Percentiles rank a stretch among this genome's conserved stretches.
These are phyloP conservation scores for Dendrobium nobile DNA, from an alignment of 106 monocot species.

Conservation along the genomic window DNA sequence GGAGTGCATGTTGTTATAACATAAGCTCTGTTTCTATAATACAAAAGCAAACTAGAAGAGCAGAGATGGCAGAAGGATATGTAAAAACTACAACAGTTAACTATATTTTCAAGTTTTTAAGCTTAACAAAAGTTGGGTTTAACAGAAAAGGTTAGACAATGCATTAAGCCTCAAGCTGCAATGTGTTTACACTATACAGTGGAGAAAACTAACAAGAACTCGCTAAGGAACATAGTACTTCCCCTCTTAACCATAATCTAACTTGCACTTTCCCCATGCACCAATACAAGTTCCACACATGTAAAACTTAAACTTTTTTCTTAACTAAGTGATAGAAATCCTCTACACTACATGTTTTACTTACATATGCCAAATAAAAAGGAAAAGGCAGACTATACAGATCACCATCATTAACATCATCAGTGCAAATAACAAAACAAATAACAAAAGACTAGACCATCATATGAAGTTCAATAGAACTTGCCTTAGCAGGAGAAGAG, in stretches of 20 bases:
- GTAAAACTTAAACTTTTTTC: background rate
- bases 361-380: background rate
- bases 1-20: background rate
- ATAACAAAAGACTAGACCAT: background rate
- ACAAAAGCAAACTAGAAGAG: background rate
- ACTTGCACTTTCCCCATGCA: too few species aligned
- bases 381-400: background rate
- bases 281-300: too few species aligned
- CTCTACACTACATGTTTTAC: background rate
- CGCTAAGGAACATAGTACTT: too few species aligned
- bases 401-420: background rate
- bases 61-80: background rate
- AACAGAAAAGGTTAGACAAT: background rate
- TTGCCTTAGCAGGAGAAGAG: constrained; percentile 79
- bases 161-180: background rate
- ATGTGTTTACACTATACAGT: background rate
- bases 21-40: background rate
- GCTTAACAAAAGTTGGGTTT: background rate
- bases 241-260: too few species aligned
- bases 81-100: background rate
- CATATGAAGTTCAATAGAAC: background rate
- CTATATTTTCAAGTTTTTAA: background rate
- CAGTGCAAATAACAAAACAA: background rate
- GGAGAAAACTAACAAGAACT: too few species aligned
- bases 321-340: background rate